Conservation (phyloP, 164 flowering plant genomes). For the Nelumbo lutea region DNA sequence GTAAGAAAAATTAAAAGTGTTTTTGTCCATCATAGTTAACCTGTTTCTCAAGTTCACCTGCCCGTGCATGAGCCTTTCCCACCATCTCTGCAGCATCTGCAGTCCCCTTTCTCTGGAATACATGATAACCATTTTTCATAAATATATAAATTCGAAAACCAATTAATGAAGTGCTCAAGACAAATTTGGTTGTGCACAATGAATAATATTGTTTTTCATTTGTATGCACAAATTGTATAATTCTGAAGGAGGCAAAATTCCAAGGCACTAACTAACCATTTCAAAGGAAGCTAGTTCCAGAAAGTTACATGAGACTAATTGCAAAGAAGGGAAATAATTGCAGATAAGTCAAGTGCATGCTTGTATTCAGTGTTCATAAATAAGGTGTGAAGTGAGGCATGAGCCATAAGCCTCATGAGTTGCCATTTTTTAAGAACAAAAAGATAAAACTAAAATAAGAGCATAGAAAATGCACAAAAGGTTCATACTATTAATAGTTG, state of each 20-base stretch:
- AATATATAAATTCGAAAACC: background rate
- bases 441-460: too few relatives aligned
- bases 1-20: background rate
- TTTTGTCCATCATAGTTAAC: constrained; percentile 20
- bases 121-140: background rate
- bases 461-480: too few relatives aligned
- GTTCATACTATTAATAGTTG: too few relatives aligned
- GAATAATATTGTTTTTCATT: background rate
- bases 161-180: background rate
- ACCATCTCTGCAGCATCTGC: constrained; percentile 52
- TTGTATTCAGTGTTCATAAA: too few relatives aligned
- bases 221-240: background rate
- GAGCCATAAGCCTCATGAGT: too few relatives aligned
- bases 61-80: constrained; percentile 77
- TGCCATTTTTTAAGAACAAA: too few relatives aligned
- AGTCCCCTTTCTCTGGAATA: constrained; percentile 54
- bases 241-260: background rate
- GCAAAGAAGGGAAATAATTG: too few relatives aligned
- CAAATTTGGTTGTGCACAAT: background rate
- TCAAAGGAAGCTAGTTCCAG: too few relatives aligned
- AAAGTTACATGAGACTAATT: too few relatives aligned
- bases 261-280: background rate
- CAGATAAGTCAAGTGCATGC: too few relatives aligned
- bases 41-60: constrained; percentile 76
- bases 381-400: too few relatives aligned